A percentile compares a stretch with the other conserved stretches of the same genome.
Evolutionary conservation across 495 filamentous ascomycete species (phyloP).

Genomic region (Amniculicola lignicola): DNA sequence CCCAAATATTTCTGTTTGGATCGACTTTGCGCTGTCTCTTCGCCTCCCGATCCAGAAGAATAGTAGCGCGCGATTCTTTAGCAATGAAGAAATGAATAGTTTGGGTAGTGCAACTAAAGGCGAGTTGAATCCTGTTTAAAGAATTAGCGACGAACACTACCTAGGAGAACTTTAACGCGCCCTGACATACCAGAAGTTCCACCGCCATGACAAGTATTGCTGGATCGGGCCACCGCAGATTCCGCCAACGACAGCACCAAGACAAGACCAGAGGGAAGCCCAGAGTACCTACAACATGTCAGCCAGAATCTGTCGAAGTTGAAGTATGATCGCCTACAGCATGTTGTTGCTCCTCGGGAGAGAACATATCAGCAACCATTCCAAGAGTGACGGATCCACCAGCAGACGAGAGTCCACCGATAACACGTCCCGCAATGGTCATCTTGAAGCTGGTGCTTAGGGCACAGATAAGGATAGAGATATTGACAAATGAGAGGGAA

Average conservation of each 20-base stretch:
- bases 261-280: constrained; percentile 51
- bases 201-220: constrained; percentile 61
- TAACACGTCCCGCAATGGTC: constrained; percentile 60
- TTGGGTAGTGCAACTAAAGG: constrained; percentile 56
- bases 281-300: too few species aligned
- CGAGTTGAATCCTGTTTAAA: too few species aligned
- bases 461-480: constrained; percentile 69
- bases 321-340: too few species aligned
- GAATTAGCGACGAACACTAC: too few species aligned
- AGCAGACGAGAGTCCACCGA: constrained; percentile 70
- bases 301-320: too few species aligned
- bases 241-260: constrained; percentile 70
- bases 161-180: too few species aligned
- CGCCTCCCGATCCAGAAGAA: constrained; percentile 58
- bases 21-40: constrained; percentile 49
- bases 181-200: constrained; percentile 53
- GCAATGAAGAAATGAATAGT: constrained; percentile 51
- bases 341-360: constrained; percentile 66
- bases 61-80: constrained; percentile 55
- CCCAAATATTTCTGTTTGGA: neutral
- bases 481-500: constrained; percentile 65
- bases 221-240: constrained; percentile 75
- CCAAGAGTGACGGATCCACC: constrained; percentile 75
- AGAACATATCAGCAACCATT: constrained; percentile 78
- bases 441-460: constrained; percentile 64